Evolutionary conservation across 2,329 filamentous ascomycete genomes (phyloP).

Genomic region (Whalleya microplaca): DNA sequence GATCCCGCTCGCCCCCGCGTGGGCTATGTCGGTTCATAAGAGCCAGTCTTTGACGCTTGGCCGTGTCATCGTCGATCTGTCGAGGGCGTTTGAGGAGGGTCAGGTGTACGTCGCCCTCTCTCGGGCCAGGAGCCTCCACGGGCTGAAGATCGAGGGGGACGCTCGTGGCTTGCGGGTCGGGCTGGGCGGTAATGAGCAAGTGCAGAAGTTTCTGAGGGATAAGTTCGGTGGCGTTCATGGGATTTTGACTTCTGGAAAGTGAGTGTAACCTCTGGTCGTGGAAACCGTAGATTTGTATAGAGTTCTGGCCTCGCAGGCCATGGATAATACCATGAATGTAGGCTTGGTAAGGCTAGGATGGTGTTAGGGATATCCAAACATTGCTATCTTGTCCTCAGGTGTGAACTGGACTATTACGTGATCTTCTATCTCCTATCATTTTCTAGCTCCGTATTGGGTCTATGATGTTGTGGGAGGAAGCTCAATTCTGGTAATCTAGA

Average conservation of each 20-base stretch:
- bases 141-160: conserved; percentile 47
- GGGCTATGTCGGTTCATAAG: conserved; percentile 68
- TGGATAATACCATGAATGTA: no score
- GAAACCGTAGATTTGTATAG: neutral
- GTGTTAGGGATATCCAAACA: no score
- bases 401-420: no score
- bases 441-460: no score
- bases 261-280: neutral
- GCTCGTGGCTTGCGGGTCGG: conserved; percentile 32
- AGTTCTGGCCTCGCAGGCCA: neutral
- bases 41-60: conserved; percentile 66
- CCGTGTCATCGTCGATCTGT: conserved; percentile 58
- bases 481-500: no score
- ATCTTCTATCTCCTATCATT: no score
- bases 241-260: conserved; percentile 1
- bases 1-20: conserved; percentile 61
- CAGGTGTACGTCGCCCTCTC: conserved; percentile 68
- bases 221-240: conserved; percentile 38
- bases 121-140: conserved; percentile 54
- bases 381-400: no score
- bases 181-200: conserved; percentile 39
- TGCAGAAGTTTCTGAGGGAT: conserved; percentile 40
- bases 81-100: conserved; percentile 55
- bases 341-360: no score
- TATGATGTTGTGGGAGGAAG: no score